Conservation (phyloP, 1,284 basidiomycete species). For the Apiotrichum domesticum region DNA sequence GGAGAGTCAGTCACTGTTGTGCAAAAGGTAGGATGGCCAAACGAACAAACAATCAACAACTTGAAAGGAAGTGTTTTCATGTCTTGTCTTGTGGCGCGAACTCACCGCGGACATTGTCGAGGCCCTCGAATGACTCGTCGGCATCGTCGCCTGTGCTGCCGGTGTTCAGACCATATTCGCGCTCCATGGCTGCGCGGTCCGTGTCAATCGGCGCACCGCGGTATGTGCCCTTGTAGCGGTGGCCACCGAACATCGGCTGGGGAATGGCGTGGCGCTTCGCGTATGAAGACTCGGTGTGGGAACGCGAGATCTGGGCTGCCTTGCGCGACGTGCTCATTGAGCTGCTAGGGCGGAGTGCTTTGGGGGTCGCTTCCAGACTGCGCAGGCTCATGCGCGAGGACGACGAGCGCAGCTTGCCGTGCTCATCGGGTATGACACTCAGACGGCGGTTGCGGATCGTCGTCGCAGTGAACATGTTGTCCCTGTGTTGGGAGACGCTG, state of each 20-base stretch:
- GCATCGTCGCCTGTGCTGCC: constrained; percentile 47
- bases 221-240: constrained; percentile 40
- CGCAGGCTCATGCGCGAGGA: constrained; percentile 31
- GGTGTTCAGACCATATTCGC: constrained; percentile 20
- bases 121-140: constrained; percentile 79
- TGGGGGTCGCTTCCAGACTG: constrained; percentile 29
- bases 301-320: constrained; percentile 47
- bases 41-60: no score
- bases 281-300: constrained; percentile 85
- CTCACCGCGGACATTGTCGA: constrained; percentile 73
- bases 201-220: constrained; percentile 26
- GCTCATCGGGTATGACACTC: constrained; percentile 36
- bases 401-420: constrained; percentile 27
- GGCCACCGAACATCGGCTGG: constrained; percentile 34
- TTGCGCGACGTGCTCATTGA: constrained; percentile 53
- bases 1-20: background rate
- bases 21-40: no score
- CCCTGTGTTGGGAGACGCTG: constrained; percentile 1
- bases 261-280: constrained; percentile 57
- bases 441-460: constrained; percentile 12
- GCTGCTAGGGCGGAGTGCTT: constrained; percentile 49
- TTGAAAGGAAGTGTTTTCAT: background rate
- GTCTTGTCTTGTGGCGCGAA: background rate
- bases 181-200: constrained; percentile 35
- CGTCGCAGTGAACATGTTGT: background rate